Percentiles rank a stretch among this genome's conserved stretches.
phyloP scores from a whole-genome alignment of 805 yeast species.

The Lipomyces lipofer region DNA sequence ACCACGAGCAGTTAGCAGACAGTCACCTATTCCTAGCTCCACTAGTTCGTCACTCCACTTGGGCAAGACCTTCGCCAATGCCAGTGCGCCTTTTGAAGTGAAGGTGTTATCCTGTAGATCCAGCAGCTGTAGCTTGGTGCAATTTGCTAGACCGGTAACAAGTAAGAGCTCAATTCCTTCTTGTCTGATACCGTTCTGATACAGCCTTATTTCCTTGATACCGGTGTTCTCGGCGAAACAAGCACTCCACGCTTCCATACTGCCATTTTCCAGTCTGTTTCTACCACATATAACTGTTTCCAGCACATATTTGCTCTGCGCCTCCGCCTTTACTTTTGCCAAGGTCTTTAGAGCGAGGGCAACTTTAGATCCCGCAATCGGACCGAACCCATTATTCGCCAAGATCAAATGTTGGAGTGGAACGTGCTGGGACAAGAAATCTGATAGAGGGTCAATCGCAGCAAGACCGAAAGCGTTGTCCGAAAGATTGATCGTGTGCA shows the following conservation, averaged over 20 bases:
- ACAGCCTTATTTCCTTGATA: slow-evolving; percentile 71
- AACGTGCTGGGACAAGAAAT: slow-evolving; percentile 68
- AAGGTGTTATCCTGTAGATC: slow-evolving; percentile 96
- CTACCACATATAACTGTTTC: slow-evolving; percentile 91
- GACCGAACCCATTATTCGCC: slow-evolving; percentile 97
- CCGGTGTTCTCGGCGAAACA: slow-evolving; percentile 77
- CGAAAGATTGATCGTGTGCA: slow-evolving; percentile 75
- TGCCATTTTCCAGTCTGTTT: slow-evolving; percentile 94
- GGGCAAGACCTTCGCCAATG: slow-evolving; percentile 60
- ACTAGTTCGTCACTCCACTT: slow-evolving; percentile 62
- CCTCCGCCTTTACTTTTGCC: slow-evolving; percentile 59
- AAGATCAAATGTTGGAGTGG: slow-evolving; percentile 82
- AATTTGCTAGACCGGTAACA: slow-evolving; percentile 65
- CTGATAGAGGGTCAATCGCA: slow-evolving; percentile 86
- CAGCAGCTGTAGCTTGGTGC: slow-evolving; percentile 60
- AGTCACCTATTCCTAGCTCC: slow-evolving; percentile 87
- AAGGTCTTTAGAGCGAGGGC: slow-evolving; percentile 80
- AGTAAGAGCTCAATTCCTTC: slow-evolving; percentile 79
- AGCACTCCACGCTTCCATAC: slow-evolving; percentile 77
- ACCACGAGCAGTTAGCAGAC: slow-evolving; percentile 80
- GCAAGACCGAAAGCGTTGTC: slow-evolving; percentile 98
- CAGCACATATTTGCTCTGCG: slow-evolving; percentile 45
- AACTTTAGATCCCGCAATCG: slow-evolving; percentile 92
- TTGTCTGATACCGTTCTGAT: slow-evolving; percentile 97
- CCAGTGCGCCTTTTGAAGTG: slow-evolving; percentile 64